A percentile compares a stretch with the other conserved stretches of the same genome.
Evolutionary conservation across 305 asterid species (phyloP).

Genomic region (Ajuga reptans): DNA sequence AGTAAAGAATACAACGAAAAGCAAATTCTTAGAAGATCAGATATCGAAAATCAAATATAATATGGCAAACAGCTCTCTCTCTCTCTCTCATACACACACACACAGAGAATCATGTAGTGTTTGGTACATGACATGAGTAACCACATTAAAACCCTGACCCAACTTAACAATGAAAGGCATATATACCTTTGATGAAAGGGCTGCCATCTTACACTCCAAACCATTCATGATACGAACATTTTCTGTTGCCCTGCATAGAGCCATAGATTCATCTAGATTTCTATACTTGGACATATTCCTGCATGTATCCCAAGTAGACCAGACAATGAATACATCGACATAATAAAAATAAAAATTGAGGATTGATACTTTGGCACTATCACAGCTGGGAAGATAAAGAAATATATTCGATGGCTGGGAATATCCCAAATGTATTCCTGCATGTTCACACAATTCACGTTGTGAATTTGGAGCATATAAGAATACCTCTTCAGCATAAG

Average conservation of each 20-base stretch:
- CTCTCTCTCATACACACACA: no score
- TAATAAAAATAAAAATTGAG: no score
- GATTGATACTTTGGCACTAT: no score
- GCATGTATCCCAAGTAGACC: conserved; percentile 29
- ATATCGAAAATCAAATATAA: no score
- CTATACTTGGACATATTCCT: conserved; percentile 61
- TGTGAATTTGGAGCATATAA: conserved; percentile 11
- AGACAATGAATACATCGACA: conserved; percentile 9
- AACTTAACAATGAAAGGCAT: neutral
- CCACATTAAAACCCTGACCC: neutral
- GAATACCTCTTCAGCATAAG: conserved; percentile 67
- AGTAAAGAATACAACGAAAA: no score
- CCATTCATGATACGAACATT: conserved; percentile 61
- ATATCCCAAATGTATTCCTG: no score
- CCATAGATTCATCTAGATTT: conserved; percentile 46
- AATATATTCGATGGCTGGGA: no score
- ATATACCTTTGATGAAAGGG: conserved; percentile 81
- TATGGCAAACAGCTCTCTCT: no score
- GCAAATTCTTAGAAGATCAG: no score
- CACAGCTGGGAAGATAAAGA: no score
- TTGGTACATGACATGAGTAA: no score
- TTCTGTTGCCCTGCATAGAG: conserved; percentile 59
- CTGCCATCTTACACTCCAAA: conserved; percentile 91
- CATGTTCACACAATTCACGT: neutral
- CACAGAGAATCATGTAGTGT: no score